A percentile compares a stretch with the other conserved stretches of the same genome.
Conservation (phyloP, 768 basidiomycete genomes). For the Calocera viscosa region DNA sequence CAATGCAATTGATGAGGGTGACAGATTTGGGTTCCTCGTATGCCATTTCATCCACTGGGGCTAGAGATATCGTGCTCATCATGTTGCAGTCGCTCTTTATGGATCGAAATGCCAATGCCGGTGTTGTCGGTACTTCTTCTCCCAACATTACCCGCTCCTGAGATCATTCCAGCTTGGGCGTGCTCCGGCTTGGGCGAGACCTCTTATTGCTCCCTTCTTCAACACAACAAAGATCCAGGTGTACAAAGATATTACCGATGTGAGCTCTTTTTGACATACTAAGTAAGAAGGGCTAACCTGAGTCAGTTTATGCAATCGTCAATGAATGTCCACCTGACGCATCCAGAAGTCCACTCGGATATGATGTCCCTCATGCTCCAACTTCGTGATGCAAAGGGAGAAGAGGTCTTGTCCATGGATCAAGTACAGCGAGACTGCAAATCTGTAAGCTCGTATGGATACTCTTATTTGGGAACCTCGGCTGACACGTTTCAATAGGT, state of each 20-base stretch:
- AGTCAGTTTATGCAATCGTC: neutral
- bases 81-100: neutral
- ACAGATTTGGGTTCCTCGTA: neutral
- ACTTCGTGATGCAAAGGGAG: neutral
- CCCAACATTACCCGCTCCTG: neutral
- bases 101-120: neutral
- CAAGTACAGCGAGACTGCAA: conserved; percentile 3
- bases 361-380: conserved; percentile 1
- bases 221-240: conserved; percentile 1
- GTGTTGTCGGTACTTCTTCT: neutral
- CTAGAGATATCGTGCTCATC: neutral
- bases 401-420: neutral
- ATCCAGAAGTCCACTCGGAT: neutral
- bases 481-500: neutral
- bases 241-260: neutral
- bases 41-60: no score
- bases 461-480: neutral
- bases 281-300: neutral
- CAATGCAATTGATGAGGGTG: neutral
- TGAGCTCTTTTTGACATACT: neutral
- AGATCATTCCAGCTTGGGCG: neutral
- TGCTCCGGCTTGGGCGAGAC: neutral
- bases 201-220: neutral
- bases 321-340: neutral
- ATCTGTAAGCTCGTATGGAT: neutral